These are phyloP conservation scores for Aureobasidium sp. DNA, from an alignment of 2,329 filamentous ascomycete species.

Conservation along the genomic window DNA sequence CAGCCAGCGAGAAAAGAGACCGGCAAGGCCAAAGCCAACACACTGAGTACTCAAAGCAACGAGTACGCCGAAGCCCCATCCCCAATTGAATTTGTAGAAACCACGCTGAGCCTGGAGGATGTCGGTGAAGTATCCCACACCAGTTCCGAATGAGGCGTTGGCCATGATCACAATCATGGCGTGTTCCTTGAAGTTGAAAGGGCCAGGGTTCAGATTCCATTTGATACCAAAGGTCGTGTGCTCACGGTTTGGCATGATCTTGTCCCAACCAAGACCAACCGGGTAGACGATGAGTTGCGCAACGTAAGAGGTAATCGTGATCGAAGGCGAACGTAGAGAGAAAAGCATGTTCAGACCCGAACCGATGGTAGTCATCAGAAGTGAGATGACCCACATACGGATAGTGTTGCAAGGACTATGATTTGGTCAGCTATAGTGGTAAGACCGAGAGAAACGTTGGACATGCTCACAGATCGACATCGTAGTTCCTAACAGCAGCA, in stretches of 20 bases:
- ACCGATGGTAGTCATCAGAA: constrained; percentile 54
- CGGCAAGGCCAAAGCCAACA: constrained; percentile 76
- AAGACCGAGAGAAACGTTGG: background rate
- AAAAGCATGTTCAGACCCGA: constrained; percentile 68
- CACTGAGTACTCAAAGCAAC: constrained; percentile 7
- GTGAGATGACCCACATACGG: constrained; percentile 54
- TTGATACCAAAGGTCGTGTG: constrained; percentile 47
- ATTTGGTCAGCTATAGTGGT: background rate
- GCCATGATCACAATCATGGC: constrained; percentile 58
- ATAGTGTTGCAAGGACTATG: constrained; percentile 51
- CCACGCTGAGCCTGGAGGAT: constrained; percentile 64
- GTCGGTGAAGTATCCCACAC: constrained; percentile 59
- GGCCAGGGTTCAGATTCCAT: constrained; percentile 52
- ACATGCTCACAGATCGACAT: constrained; percentile 45
- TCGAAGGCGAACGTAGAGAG: constrained; percentile 46
- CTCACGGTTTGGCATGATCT: constrained; percentile 48
- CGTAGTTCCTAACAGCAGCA: constrained; percentile 50
- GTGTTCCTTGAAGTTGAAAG: constrained; percentile 58
- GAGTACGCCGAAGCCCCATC: constrained; percentile 7
- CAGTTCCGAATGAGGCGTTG: constrained; percentile 44
- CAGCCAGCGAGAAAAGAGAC: constrained; percentile 69
- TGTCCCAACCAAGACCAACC: constrained; percentile 49
- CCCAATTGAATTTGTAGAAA: constrained; percentile 59
- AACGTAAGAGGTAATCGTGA: constrained; percentile 26
- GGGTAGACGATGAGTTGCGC: constrained; percentile 28